Evolutionary conservation across 257 asterid species (phyloP).

Genomic region (Penstemon davidsonii): DNA sequence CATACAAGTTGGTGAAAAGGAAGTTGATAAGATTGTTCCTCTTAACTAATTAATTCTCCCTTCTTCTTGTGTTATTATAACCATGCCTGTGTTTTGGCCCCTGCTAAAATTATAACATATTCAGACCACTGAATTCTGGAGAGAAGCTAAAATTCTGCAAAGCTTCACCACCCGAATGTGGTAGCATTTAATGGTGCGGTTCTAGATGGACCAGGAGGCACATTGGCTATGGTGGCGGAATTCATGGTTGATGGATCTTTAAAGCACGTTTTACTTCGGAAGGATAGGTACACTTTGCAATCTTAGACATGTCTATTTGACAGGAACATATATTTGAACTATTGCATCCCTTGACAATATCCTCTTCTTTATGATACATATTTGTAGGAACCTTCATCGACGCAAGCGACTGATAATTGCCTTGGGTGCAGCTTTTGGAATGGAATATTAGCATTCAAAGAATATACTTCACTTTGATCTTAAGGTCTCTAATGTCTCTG

Average conservation of each 20-base stretch:
- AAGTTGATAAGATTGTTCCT: conserved; percentile 17
- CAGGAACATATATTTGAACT: neutral
- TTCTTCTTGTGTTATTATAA: conserved; percentile 1
- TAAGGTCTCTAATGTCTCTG: conserved; percentile 25
- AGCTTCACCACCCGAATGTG: conserved; percentile 82
- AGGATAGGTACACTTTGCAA: conserved; percentile 51
- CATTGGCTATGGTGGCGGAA: conserved; percentile 70
- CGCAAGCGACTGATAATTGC: conserved; percentile 83
- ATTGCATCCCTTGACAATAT: neutral
- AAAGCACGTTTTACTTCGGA: conserved; percentile 64
- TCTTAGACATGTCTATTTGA: neutral
- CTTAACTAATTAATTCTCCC: neutral
- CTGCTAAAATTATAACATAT: conserved; percentile 17
- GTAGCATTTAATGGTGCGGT: conserved; percentile 79
- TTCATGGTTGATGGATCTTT: conserved; percentile 75
- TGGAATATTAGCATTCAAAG: conserved; percentile 95
- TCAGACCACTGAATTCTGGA: conserved; percentile 63
- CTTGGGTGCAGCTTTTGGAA: conserved; percentile 96
- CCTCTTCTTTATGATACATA: conserved; percentile 9
- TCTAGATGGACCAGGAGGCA: conserved; percentile 74
- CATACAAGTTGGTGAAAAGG: conserved; percentile 21
- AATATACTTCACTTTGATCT: conserved; percentile 93
- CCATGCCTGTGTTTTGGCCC: conserved; percentile 16
- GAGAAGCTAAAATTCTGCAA: conserved; percentile 76
- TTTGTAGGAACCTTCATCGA: conserved; percentile 77